Evolutionary conservation across 306 rosid species (phyloP), one percentile per base, ranked within the genome.

Genomic region (Cucurbita argyrosperma): DNA sequence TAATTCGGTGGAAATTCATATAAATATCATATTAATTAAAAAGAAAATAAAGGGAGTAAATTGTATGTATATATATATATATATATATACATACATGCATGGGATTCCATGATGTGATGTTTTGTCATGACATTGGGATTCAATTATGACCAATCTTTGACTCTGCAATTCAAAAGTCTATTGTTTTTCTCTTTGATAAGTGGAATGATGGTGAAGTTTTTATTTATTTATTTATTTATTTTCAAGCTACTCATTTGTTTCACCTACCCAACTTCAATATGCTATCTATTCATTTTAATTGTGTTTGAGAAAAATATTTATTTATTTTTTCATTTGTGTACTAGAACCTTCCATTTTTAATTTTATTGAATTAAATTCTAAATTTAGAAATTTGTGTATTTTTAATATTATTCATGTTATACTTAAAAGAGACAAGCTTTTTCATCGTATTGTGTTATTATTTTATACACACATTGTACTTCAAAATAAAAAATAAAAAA

Each of bases 141-240:
- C 71, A 64, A 40, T 42, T 64, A 64, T 64, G 71, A 64, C 71
- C 71, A 64, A 64, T 42, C 71, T 64, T 64, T 64, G 71, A 64
- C 12, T 4, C 16, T 64, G 68, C 68, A 62, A 13, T 62, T 23
- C 49, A 38, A 62, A 62, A 62, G 68, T 62, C 68, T 62, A 62
- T 38, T 62, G 68, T 62, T 62, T 62, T 62, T 62, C 49, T 62
- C 47, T 62, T 38, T 40, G n/a, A 58, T 58, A 5, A 35, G 6
- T 61, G 46, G 0, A 12, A 7, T 37, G 11, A 38, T 26, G 10
- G 2, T 13, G 1, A 56, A 3, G 0, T 60, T 59, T 60, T 12
- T 14, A 37, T 1, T 9, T 60, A 45, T 16, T 61, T 21, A 30
- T 60, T 60, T 60, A 1, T 14, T 61, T 54, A 54, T 54, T 16